phyloP scores from a whole-genome alignment of 495 filamentous ascomycete species.

The Cladorrhinum samala region DNA sequence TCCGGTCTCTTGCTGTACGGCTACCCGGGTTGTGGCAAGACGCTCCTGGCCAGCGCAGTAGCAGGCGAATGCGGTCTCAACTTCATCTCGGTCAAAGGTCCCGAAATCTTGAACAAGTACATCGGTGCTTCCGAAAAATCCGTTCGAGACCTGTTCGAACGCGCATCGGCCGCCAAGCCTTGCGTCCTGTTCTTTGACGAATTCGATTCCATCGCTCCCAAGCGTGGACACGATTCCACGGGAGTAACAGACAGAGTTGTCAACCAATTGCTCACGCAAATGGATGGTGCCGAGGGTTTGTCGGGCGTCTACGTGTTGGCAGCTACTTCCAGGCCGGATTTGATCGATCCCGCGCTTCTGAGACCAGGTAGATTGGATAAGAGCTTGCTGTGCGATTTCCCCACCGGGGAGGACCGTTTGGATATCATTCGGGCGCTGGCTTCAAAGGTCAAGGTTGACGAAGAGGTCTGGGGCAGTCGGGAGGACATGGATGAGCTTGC shows the following conservation, averaged over 20 bases:
- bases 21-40: constrained; percentile 95
- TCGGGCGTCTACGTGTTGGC: constrained; percentile 94
- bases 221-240: constrained; percentile 92
- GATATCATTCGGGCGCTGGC: constrained; percentile 83
- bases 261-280: constrained; percentile 95
- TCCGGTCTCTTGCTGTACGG: constrained; percentile 91
- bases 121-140: constrained; percentile 94
- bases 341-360: constrained; percentile 89
- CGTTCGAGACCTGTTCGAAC: constrained; percentile 89
- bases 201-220: constrained; percentile 94
- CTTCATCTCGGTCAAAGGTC: constrained; percentile 96
- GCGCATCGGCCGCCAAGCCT: constrained; percentile 80
- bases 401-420: constrained; percentile 64
- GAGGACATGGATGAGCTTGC: constrained; percentile 63
- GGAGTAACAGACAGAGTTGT: constrained; percentile 98
- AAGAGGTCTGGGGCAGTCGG: constrained; percentile 48
- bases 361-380: constrained; percentile 90
- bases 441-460: constrained; percentile 64
- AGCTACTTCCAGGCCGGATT: constrained; percentile 81
- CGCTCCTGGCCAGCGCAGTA: constrained; percentile 84
- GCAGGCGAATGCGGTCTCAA: constrained; percentile 95
- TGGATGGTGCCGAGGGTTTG: constrained; percentile 96
- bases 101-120: constrained; percentile 97
- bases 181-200: constrained; percentile 98
- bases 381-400: constrained; percentile 82